Conservation (phyloP, 345 rosid species). For the Citrus maxima region DNA sequence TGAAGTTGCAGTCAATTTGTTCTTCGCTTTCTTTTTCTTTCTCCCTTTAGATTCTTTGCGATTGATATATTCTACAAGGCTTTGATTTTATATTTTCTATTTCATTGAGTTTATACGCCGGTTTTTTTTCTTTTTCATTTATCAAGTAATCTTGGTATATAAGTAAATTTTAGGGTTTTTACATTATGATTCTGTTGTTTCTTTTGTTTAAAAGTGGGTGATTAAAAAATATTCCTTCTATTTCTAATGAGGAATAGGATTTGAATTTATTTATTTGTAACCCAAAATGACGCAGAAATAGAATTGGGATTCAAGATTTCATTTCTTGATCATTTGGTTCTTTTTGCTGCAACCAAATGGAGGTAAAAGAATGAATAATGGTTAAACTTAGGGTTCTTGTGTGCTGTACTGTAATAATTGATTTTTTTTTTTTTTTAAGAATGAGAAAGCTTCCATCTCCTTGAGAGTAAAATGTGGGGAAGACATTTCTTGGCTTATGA, state of each 20-base stretch:
- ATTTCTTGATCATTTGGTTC: not conserved
- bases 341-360: not conserved
- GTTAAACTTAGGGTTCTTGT: not conserved
- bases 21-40: not conserved
- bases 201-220: not conserved
- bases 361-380: not conserved
- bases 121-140: not conserved
- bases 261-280: not conserved
- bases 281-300: not conserved
- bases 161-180: conserved; percentile 14
- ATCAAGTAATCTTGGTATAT: not conserved
- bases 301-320: not conserved
- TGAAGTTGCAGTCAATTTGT: not conserved
- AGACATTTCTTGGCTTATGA: not conserved
- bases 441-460: not conserved
- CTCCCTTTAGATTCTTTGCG: not conserved
- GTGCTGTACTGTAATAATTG: not conserved
- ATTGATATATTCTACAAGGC: not conserved
- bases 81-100: not conserved
- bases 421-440: not conserved
- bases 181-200: not conserved
- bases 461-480: not conserved
- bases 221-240: not conserved
- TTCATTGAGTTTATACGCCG: not conserved
- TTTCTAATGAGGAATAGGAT: not conserved